Base-by-base conservation (phyloP, 2,329 filamentous ascomycete genomes). In the Neoscytalidium dimidiatum region DNA sequence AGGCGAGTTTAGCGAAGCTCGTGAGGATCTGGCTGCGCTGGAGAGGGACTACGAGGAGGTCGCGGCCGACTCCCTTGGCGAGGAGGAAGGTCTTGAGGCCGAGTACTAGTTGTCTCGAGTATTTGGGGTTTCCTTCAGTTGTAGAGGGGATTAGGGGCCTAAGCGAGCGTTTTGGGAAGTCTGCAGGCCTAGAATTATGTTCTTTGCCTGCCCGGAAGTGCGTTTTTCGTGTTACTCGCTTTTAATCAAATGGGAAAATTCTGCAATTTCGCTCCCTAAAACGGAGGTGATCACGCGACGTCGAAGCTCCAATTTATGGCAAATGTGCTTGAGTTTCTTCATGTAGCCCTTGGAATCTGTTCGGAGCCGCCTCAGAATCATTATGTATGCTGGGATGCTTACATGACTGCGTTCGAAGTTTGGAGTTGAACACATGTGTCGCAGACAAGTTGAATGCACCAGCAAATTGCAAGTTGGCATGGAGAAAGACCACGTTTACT, bases 31-130 rank as follows among this genome's bases (percentile, higher is more conserved):
- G 67, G 92, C 92, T 68, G 92, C 92, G 53, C 84, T 95, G 35
- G 92, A 94, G 84, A 92, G 90, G 83, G 91, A 94, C 73, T 94
- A 94, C 77, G 91, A 93, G 80, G 91, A 94, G 84, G 91, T 94
- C 71, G 91, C 90, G 67, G 86, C 84, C 76, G 91, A 94, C 79
- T 75, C 72, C 41, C 82, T 89, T 71, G 87, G 87, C 52, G 87
- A 87, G 52, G 89, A 89, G 58, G 76, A 72, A 38, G 64, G 56
- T 44, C 73, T 75, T 62, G 88, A 90, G 71, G 83, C 73, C 66
- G 78, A 80, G 68, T 80, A 80, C 69, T 80, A 78, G 46, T 48
- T 49, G 43, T 53, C n/a, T 46, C 28, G 61, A 46, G 49, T 52
- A 64, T 53, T 14, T 60, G n/a, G n/a, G n/a, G n/a, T n/a, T n/a